Percentiles rank a stretch among this genome's conserved stretches.
Conservation (phyloP, 768 basidiomycete genomes). For the Termitomyces sp. region DNA sequence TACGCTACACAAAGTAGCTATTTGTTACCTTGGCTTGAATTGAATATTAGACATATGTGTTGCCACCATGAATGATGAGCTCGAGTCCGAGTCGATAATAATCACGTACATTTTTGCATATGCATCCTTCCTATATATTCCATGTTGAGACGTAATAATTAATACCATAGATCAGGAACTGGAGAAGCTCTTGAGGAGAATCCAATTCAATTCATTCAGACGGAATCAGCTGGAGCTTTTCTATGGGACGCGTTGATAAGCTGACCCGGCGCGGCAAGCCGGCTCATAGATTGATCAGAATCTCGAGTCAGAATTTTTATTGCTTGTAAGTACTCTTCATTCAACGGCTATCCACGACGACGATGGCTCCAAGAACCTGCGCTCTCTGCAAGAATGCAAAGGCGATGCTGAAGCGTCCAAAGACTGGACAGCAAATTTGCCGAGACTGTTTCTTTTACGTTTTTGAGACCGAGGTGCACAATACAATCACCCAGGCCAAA, state of each 20-base stretch:
- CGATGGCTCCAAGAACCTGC: conserved; percentile 6
- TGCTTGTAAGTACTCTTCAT: not conserved
- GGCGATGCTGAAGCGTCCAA: conserved; percentile 91
- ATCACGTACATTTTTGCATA: too few species aligned
- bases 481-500: conserved; percentile 80
- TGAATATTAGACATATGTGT: not conserved
- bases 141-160: too few species aligned
- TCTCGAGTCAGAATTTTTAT: not conserved
- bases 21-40: not conserved
- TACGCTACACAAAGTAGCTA: too few species aligned
- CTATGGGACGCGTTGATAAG: not conserved
- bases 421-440: conserved; percentile 97
- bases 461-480: conserved; percentile 98
- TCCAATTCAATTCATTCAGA: too few species aligned
- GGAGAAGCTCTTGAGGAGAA: too few species aligned
- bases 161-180: too few species aligned
- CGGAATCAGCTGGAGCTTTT: too few species aligned
- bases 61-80: too few species aligned
- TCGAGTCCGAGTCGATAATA: too few species aligned
- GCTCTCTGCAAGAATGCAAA: conserved; percentile 43
- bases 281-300: not conserved
- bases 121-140: too few species aligned
- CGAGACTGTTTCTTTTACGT: conserved; percentile 94
- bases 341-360: not conserved
- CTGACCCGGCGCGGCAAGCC: not conserved